A percentile compares a stretch with the other conserved stretches of the same genome.
Evolutionary conservation across 192 early-diverging fungal genomes (phyloP).

Genomic region (Backusella parvicylindrica): DNA sequence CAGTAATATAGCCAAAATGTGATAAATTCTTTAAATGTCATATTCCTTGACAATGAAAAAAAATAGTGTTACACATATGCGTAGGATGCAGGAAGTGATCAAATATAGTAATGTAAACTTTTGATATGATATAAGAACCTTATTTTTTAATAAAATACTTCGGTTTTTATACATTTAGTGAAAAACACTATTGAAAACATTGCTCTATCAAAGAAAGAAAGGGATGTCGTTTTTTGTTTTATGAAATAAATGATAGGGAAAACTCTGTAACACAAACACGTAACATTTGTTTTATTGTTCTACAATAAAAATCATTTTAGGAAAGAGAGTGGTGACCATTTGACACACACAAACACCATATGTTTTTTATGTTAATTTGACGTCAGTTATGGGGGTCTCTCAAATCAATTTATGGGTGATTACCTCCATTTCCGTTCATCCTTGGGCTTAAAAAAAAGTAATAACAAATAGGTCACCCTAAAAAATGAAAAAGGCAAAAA

Average conservation of each 20-base stretch:
- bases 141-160: background rate
- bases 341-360: background rate
- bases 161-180: background rate
- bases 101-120: background rate
- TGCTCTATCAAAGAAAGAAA: background rate
- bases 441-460: background rate
- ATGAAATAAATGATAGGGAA: background rate
- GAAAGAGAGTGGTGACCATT: background rate
- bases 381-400: background rate
- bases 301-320: background rate
- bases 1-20: background rate
- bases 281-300: background rate
- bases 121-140: background rate
- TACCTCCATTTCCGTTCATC: background rate
- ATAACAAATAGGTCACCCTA: background rate
- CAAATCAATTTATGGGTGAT: background rate
- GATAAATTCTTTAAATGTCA: background rate
- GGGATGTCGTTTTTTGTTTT: background rate
- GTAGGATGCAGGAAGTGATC: background rate
- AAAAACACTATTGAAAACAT: background rate
- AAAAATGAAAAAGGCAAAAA: background rate
- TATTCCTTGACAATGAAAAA: background rate
- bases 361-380: slow-evolving; percentile 1
- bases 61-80: background rate
- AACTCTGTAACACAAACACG: background rate